Conservation (phyloP, 768 basidiomycete species). For the Boletus sp. region DNA sequence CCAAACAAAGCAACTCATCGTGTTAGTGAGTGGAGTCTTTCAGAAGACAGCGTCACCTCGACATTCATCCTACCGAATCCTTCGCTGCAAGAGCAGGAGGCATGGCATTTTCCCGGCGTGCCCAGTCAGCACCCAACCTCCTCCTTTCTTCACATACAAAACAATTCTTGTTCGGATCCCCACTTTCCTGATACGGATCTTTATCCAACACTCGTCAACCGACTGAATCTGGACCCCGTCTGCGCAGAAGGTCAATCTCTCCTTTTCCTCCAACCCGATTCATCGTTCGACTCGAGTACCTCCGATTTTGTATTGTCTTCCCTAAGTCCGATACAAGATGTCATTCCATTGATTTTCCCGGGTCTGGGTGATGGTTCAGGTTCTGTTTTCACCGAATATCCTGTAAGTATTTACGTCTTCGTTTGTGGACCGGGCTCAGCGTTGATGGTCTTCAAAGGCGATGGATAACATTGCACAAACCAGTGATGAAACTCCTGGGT, state of each 20-base stretch:
- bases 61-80: neutral
- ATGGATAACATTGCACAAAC: neutral
- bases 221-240: neutral
- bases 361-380: neutral
- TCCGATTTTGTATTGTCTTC: neutral
- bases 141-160: neutral
- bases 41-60: neutral
- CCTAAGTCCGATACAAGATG: neutral
- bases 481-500: neutral
- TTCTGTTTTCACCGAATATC: neutral
- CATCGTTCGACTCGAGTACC: neutral
- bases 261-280: neutral
- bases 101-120: neutral
- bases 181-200: neutral
- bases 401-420: neutral
- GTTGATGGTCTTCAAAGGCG: neutral
- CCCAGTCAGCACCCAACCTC: too few species aligned
- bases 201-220: neutral
- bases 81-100: neutral
- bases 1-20: neutral
- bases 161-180: neutral
- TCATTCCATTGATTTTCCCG: neutral
- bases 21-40: neutral
- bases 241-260: neutral
- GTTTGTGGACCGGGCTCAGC: neutral